phyloP scores from a whole-genome alignment of 768 basidiomycete genomes.

The Mycena olivaceomarginata region DNA sequence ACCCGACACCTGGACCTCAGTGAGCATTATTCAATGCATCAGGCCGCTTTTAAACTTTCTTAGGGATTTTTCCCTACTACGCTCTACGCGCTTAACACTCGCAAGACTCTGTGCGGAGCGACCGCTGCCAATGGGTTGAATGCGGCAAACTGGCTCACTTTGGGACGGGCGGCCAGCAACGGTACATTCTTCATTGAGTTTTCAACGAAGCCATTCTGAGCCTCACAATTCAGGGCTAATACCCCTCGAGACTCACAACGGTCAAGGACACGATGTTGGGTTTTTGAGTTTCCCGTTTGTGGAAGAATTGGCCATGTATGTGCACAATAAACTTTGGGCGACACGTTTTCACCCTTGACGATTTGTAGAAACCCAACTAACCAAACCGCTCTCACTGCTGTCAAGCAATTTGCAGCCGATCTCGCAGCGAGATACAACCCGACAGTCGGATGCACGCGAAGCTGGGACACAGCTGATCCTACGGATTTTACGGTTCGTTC shows the following conservation, averaged over 20 bases:
- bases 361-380: slow-evolving; percentile 73
- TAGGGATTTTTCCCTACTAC: slow-evolving; percentile 78
- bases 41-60: neutral
- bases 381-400: slow-evolving; percentile 70
- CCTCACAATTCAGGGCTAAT: slow-evolving; percentile 53
- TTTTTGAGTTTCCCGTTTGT: slow-evolving; percentile 84
- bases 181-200: slow-evolving; percentile 63
- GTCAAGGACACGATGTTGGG: slow-evolving; percentile 81
- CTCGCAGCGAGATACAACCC: slow-evolving; percentile 76
- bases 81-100: slow-evolving; percentile 75
- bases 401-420: slow-evolving; percentile 74
- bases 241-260: slow-evolving; percentile 67
- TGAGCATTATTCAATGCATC: neutral
- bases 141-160: slow-evolving; percentile 72
- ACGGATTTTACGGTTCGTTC: slow-evolving; percentile 73
- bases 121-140: slow-evolving; percentile 59
- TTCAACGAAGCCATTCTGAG: neutral
- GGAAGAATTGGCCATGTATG: slow-evolving; percentile 76
- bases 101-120: slow-evolving; percentile 68
- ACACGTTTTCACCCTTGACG: neutral
- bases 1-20: slow-evolving; percentile 78
- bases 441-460: slow-evolving; percentile 80
- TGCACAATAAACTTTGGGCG: slow-evolving; percentile 27
- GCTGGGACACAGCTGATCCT: slow-evolving; percentile 78
- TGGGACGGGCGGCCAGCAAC: slow-evolving; percentile 71